Percentiles rank a stretch among this genome's conserved stretches.
Conservation (phyloP, 345 rosid genomes). For the Luvunga scandens region DNA sequence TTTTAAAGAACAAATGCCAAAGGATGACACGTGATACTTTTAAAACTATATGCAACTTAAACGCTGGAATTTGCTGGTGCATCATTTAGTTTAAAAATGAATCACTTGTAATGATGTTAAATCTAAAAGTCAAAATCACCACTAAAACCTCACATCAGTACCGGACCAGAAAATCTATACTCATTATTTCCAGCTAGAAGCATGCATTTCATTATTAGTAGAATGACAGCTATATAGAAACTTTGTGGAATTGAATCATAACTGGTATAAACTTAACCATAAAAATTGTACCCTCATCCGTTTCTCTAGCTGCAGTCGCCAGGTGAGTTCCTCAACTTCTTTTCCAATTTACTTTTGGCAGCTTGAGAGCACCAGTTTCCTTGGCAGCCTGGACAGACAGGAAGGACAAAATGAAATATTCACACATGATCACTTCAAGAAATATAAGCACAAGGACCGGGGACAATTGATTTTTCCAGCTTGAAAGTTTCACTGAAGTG, state of each 20-base stretch:
- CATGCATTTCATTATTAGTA: neutral
- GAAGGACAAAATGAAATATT: constrained; percentile 11
- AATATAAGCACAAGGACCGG: neutral
- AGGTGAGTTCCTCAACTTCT: constrained; percentile 89
- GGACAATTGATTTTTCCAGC: neutral
- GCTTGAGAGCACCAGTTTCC: constrained; percentile 97
- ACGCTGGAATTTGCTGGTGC: neutral
- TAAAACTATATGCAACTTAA: neutral
- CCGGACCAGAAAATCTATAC: neutral
- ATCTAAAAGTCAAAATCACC: neutral
- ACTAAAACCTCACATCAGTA: neutral
- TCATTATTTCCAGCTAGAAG: neutral
- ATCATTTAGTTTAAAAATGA: neutral
- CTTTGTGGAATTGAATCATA: neutral
- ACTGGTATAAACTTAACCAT: neutral
- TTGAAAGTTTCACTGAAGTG: neutral
- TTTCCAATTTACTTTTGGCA: constrained; percentile 87
- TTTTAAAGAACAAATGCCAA: neutral
- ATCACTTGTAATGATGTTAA: neutral
- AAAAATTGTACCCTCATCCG: constrained; percentile 60
- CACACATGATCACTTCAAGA: neutral
- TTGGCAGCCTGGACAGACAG: constrained; percentile 69
- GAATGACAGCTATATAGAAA: neutral
- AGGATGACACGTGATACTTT: neutral
- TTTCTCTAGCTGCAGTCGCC: constrained; percentile 79